These are phyloP conservation scores for Suillus tomentosus DNA, from an alignment of 768 basidiomycete genomes.

Conservation along the genomic window DNA sequence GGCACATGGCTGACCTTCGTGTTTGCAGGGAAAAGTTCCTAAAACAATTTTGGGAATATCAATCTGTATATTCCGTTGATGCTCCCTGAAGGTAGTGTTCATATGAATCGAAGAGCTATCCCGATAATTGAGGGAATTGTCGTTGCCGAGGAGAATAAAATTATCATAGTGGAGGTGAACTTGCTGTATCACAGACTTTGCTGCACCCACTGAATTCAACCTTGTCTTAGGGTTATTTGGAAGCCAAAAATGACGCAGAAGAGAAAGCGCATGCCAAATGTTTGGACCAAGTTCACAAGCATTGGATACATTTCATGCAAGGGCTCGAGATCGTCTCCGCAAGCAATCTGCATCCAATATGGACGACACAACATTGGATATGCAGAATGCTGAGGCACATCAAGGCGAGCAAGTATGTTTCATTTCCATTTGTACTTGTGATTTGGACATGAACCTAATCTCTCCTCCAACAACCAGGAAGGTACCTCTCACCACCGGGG, in stretches of 20 bases:
- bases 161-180: slow-evolving; percentile 68
- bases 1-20: slow-evolving; percentile 11
- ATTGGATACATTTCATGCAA: slow-evolving; percentile 86
- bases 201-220: slow-evolving; percentile 4
- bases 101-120: slow-evolving; percentile 86
- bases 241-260: slow-evolving; percentile 74
- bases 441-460: background rate
- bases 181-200: slow-evolving; percentile 20
- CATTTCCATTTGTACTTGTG: background rate
- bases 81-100: slow-evolving; percentile 85
- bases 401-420: slow-evolving; percentile 25
- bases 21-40: slow-evolving; percentile 79
- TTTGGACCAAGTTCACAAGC: slow-evolving; percentile 79
- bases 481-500: slow-evolving; percentile 65
- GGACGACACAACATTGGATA: slow-evolving; percentile 16
- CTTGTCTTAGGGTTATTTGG: slow-evolving; percentile 74
- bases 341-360: slow-evolving; percentile 61
- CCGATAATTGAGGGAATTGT: slow-evolving; percentile 88
- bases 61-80: slow-evolving; percentile 95
- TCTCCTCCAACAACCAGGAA: slow-evolving; percentile 40
- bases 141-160: slow-evolving; percentile 78
- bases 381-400: slow-evolving; percentile 22
- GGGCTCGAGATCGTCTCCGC: slow-evolving; percentile 84
- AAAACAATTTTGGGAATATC: slow-evolving; percentile 97
- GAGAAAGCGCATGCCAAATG: slow-evolving; percentile 76